Evolutionary conservation across 805 yeast species (phyloP), one percentile per base, ranked within the genome.

Genomic region (Candida piceae): DNA sequence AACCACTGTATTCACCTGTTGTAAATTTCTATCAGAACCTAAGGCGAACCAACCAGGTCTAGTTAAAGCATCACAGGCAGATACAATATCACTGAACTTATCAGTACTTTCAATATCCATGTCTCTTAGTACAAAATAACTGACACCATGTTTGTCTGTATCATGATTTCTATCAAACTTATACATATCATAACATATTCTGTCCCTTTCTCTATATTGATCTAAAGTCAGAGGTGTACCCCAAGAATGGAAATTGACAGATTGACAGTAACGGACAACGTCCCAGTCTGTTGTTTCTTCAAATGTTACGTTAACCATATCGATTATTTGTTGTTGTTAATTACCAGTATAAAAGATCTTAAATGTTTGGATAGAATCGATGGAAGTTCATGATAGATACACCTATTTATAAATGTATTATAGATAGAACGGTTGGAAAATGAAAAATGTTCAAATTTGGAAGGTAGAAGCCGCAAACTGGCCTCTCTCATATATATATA

Each of bases 51-150:
- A 46, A n/a, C 49, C 38, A 16, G 49, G 51, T 17, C 60, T 44
- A 19, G 53, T 41, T 8, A 60, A 32, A 8, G 51, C 43, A 37
- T 62, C 66, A 41, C 62, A 53, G 3, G 58, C 51, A 35, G 54
- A 46, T 6, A 57, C 53, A 5, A 58, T 49, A 32, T 51, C 25
- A 7, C 16, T 13, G 4, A 10, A 8, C 20, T 23, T 46, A 20
- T 36, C 42, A 9, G 44, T 41, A 13, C 31, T 32, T 1, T 26
- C 45, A 8, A 30, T 38, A 6, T 30, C 31, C 7, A 37, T 29
- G 32, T 57, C 56, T 16, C 52, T 44, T 18, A 61, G 28, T 3
- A 53, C 45, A 47, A 49, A 61, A 20, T 55, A 61, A 23, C 44
- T 42, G 8, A 47, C 49, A 4, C 63, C 63, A 30, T 40, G 32